Conservation (phyloP, 2,329 filamentous ascomycete species). For the Monosporascus sp. region DNA sequence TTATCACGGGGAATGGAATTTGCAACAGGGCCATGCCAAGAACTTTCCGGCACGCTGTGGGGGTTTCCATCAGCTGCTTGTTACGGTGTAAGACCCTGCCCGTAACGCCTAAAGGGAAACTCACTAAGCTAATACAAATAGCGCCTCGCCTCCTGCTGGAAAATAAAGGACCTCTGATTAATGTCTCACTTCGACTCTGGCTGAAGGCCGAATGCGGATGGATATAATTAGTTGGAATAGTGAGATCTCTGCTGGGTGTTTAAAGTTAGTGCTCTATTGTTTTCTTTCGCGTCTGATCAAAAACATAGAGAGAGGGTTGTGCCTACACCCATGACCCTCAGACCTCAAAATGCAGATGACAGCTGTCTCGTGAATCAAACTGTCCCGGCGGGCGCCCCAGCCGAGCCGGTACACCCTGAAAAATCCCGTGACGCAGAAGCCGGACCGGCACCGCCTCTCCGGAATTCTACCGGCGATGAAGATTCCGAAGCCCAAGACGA, state of each 20-base stretch:
- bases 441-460: background rate
- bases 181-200: background rate
- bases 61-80: background rate
- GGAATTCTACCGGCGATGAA: background rate
- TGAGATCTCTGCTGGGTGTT: background rate
- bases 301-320: background rate
- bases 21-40: background rate
- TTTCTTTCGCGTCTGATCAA: background rate
- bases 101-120: background rate
- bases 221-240: background rate
- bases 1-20: background rate
- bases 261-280: background rate
- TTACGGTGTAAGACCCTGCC: background rate
- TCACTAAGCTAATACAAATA: background rate
- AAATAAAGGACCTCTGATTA: background rate
- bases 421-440: slow-evolving; percentile 4
- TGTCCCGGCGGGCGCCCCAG: slow-evolving; percentile 17
- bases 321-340: slow-evolving; percentile 13
- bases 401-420: slow-evolving; percentile 16
- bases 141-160: background rate
- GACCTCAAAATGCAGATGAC: slow-evolving; percentile 22
- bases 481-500: slow-evolving; percentile 9
- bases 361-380: slow-evolving; percentile 25
- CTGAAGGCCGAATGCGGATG: background rate
- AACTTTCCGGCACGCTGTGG: background rate